Evolutionary conservation across 257 asterid genomes (phyloP), one percentile per base, ranked within the genome.

Genomic region (Osmanthus fragrans): DNA sequence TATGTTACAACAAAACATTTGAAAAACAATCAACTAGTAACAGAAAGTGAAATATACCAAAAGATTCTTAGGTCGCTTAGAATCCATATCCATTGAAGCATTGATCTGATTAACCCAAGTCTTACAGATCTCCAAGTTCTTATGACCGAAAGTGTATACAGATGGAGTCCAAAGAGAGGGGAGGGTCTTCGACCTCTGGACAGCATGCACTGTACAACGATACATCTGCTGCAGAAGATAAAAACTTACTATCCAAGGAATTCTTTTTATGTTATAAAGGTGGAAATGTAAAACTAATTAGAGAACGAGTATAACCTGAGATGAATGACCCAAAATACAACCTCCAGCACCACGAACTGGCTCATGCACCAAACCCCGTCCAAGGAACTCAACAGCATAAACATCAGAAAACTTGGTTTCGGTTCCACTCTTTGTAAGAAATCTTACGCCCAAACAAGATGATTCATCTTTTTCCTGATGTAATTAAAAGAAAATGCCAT

Each of bases 31-130:
- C 11, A 75, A 71, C 29, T 42, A 69, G 70, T 27, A 29, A 73
- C 70, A 37, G 54, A 68, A 68, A 27, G 45, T 72, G 69, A 75
- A 71, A 81, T 89, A 71, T 93, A 96, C 99, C 96, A 96, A 77
- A 80, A 96, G 98, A 87, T 77, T 89, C 87, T 88, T 92, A 33
- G 99, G 98, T 75, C 95, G 81, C 81, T 81, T 86, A 73, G 81
- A 77, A 30, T 91, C 93, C 84, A 78, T 71, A 18, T 84, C 37
- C 19, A 93, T 71, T 81, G 73, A 81, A 78, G 80, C 80, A 78
- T 81, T 85, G 37, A 96, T 88, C 77, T 77, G 89, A 82, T 84
- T 74, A 74, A 86, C 92, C 98, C 99, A 96, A 75, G 80, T 80
- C 79, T 80, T 88, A 78, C 98, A 93, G 19, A 88, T 88, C 86